phyloP scores from a whole-genome alignment of 176 grass and related monocot species.

The Phragmites australis region DNA sequence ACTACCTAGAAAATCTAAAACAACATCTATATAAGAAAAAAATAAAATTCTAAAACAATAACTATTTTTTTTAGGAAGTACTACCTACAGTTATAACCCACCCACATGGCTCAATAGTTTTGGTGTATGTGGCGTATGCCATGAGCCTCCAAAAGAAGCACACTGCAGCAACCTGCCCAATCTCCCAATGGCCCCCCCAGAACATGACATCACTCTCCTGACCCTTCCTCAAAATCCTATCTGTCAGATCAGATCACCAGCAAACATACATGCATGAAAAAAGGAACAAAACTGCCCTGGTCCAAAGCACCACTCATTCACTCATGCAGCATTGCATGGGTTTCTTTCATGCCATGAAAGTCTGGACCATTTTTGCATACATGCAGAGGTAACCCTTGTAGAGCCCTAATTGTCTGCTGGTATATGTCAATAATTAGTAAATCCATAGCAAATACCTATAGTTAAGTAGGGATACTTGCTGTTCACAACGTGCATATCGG shows the following conservation, averaged over 20 bases:
- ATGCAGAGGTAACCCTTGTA: slow-evolving; percentile 29
- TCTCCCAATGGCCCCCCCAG: background rate
- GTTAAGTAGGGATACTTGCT: no score
- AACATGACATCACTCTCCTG: slow-evolving; percentile 4
- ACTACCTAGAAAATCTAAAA: no score
- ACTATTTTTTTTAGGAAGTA: no score
- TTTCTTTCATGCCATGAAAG: background rate
- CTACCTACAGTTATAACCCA: background rate
- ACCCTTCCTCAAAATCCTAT: slow-evolving; percentile 8
- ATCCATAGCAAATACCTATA: no score
- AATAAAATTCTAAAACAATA: no score
- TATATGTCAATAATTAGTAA: no score
- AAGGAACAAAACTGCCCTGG: background rate
- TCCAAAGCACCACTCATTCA: background rate
- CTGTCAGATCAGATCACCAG: background rate
- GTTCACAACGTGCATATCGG: no score
- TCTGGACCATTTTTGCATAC: background rate
- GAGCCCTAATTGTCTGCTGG: slow-evolving; percentile 24
- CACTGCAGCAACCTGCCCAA: background rate
- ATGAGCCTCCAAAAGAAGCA: slow-evolving; percentile 26
- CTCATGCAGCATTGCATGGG: background rate
- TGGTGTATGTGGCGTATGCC: background rate
- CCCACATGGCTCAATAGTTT: slow-evolving; percentile 29
- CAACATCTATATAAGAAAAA: no score
- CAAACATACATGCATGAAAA: background rate